Conservation (phyloP, 2,329 filamentous ascomycete species). For the Aspergillus pseudotamarii region DNA sequence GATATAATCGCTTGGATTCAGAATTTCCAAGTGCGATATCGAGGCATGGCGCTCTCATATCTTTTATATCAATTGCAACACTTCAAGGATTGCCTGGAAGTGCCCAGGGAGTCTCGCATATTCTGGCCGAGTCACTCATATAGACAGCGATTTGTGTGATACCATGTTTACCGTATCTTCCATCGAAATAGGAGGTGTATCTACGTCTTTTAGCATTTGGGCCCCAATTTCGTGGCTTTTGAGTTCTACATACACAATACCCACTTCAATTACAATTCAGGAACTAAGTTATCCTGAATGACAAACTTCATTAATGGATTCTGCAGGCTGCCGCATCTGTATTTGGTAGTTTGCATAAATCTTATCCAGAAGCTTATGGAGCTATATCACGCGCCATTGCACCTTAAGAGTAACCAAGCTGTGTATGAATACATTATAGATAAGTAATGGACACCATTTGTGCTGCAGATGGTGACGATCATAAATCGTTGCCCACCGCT, state of each 20-base stretch:
- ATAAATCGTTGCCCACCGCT: neutral
- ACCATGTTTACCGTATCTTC: constrained; percentile 20
- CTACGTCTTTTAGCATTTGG: constrained; percentile 17
- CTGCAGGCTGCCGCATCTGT: too few relatives aligned
- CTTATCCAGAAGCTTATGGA: neutral
- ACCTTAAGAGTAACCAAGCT: neutral
- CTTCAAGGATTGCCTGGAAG: constrained; percentile 1
- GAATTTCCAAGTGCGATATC: neutral
- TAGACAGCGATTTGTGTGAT: constrained; percentile 21
- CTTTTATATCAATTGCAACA: constrained; percentile 7
- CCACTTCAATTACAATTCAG: constrained; percentile 10
- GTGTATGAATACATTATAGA: neutral
- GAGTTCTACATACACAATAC: constrained; percentile 14
- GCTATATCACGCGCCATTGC: neutral
- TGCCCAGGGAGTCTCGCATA: constrained; percentile 13
- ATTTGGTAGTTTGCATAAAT: neutral
- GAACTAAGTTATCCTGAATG: neutral
- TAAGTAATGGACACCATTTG: neutral
- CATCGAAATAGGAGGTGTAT: constrained; percentile 1
- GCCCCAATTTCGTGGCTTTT: constrained; percentile 13
- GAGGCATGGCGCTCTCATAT: constrained; percentile 6
- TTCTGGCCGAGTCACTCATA: constrained; percentile 17
- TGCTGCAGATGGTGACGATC: neutral
- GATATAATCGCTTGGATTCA: neutral
- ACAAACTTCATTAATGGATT: neutral